phyloP scores from a whole-genome alignment of 495 filamentous ascomycete species.

The Mytilinidion resinicola region DNA sequence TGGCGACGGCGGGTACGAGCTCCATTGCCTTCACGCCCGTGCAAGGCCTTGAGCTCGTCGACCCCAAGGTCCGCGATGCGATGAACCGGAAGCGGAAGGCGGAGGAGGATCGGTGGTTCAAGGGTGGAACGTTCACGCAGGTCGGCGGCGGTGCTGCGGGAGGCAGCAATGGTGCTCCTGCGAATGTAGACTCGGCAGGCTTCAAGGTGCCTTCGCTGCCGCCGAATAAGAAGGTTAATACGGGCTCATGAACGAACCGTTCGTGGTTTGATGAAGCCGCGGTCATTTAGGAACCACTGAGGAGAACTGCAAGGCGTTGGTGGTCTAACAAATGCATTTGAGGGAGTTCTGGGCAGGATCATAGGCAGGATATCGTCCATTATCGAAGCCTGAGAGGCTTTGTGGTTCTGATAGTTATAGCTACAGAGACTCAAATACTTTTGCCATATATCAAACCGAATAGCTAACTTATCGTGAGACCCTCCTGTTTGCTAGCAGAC shows the following conservation, averaged over 20 bases:
- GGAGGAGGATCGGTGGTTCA: conserved; percentile 94
- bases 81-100: conserved; percentile 74
- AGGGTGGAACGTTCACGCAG: conserved; percentile 91
- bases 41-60: conserved; percentile 91
- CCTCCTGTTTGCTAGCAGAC: too few species aligned
- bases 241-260: background rate
- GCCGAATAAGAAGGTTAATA: conserved; percentile 33
- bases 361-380: too few species aligned
- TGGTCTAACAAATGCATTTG: too few species aligned
- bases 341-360: too few species aligned
- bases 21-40: conserved; percentile 90
- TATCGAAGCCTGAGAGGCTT: too few species aligned
- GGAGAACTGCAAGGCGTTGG: too few species aligned
- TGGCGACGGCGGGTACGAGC: conserved; percentile 61
- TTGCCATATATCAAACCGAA: too few species aligned
- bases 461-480: too few species aligned
- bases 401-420: too few species aligned
- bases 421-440: too few species aligned
- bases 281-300: too few species aligned
- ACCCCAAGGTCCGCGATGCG: conserved; percentile 82
- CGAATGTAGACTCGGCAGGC: conserved; percentile 33
- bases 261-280: too few species aligned
- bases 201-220: conserved; percentile 42
- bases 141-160: conserved; percentile 49
- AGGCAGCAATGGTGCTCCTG: conserved; percentile 22